These are phyloP conservation scores for Coemansia sp. DNA, from an alignment of 192 early-diverging fungal species.

Conservation along the genomic window DNA sequence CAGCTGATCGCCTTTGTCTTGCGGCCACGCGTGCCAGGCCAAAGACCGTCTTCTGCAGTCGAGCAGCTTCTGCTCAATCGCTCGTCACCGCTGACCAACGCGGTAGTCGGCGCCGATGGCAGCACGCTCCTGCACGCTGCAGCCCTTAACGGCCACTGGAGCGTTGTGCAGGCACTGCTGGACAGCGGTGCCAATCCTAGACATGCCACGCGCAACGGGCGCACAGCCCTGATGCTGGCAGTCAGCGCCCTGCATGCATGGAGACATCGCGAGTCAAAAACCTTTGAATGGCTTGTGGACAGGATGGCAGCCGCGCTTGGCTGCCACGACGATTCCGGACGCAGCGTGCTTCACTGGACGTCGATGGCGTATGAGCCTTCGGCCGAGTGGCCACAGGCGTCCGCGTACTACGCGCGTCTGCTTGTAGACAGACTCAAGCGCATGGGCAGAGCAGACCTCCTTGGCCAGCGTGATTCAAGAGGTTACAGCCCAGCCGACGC, in stretches of 20 bases:
- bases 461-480: slow-evolving; percentile 34
- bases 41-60: slow-evolving; percentile 12
- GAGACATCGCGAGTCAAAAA: slow-evolving; percentile 15
- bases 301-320: slow-evolving; percentile 18
- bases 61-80: slow-evolving; percentile 17
- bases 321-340: slow-evolving; percentile 36
- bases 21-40: not conserved
- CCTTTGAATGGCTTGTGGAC: slow-evolving; percentile 41
- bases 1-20: slow-evolving; percentile 11
- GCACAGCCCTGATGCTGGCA: slow-evolving; percentile 49
- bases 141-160: slow-evolving; percentile 35
- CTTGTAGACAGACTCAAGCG: slow-evolving; percentile 16
- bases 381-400: slow-evolving; percentile 14
- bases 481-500: slow-evolving; percentile 24
- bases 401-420: slow-evolving; percentile 18
- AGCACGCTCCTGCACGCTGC: slow-evolving; percentile 31
- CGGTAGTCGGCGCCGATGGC: slow-evolving; percentile 11
- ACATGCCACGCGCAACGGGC: slow-evolving; percentile 20
- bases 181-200: slow-evolving; percentile 24
- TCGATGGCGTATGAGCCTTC: slow-evolving; percentile 8
- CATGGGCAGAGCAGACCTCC: slow-evolving; percentile 15
- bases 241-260: slow-evolving; percentile 16
- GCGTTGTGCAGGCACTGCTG: slow-evolving; percentile 37
- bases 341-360: slow-evolving; percentile 47
- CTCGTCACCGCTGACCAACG: slow-evolving; percentile 16